Conservation (phyloP, 2,329 filamentous ascomycete genomes). For the Fusarium paranaense region DNA sequence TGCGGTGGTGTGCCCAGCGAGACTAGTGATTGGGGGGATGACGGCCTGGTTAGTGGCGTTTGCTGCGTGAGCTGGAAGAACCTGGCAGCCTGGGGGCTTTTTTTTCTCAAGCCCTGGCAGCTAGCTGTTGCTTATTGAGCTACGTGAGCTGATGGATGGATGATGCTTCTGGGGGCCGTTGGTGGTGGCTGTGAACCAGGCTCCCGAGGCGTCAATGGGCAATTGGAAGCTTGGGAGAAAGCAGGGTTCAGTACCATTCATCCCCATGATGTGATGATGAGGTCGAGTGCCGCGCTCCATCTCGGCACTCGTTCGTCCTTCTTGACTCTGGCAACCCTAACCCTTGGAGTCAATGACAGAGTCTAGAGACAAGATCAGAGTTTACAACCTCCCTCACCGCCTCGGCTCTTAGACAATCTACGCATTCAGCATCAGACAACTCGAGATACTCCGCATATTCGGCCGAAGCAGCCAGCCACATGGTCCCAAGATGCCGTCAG, state of each 20-base stretch:
- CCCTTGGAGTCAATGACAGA: slow-evolving; percentile 4
- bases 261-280: background rate
- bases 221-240: background rate
- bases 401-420: slow-evolving; percentile 1
- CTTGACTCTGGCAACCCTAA: slow-evolving; percentile 10
- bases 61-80: slow-evolving; percentile 21
- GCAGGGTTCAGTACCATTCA: background rate
- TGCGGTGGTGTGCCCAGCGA: slow-evolving; percentile 8
- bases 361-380: background rate
- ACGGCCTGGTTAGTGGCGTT: slow-evolving; percentile 31
- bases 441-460: background rate
- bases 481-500: background rate
- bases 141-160: background rate
- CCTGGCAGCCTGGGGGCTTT: slow-evolving; percentile 5
- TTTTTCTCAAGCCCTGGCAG: background rate
- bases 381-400: background rate
- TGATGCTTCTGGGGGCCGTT: background rate
- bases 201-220: background rate
- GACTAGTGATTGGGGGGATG: slow-evolving; percentile 32
- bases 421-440: background rate
- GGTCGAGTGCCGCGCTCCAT: background rate
- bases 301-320: background rate
- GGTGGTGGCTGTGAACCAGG: background rate
- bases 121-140: background rate
- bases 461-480: background rate